Percentiles rank a stretch among this genome's conserved stretches.
phyloP scores from a whole-genome alignment of 2,329 filamentous ascomycete species.

The Stachybotrys echinatus region DNA sequence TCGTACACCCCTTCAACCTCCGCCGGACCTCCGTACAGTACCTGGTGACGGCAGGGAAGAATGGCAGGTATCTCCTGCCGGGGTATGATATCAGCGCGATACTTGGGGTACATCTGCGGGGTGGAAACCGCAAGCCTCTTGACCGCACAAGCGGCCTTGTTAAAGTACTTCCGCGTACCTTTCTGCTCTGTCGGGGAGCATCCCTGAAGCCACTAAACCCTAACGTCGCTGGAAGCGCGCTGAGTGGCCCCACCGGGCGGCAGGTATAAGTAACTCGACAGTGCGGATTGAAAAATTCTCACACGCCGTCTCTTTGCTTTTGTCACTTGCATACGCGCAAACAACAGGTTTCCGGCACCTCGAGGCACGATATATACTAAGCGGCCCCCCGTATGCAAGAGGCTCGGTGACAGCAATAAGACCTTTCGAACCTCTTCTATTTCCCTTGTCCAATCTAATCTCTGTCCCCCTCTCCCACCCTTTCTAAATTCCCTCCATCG shows the following conservation, averaged over 20 bases:
- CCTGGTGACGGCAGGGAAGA: background rate
- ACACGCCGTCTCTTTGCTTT: conserved; percentile 26
- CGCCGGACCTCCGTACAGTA: background rate
- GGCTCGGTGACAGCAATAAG: too few relatives aligned
- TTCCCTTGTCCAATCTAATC: too few relatives aligned
- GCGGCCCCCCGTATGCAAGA: too few relatives aligned
- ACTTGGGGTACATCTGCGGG: background rate
- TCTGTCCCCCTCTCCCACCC: background rate
- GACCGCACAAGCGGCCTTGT: background rate
- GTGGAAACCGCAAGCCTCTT: background rate
- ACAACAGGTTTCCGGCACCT: conserved; percentile 4
- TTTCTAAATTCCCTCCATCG: background rate
- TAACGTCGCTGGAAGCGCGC: background rate
- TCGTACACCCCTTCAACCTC: too few relatives aligned
- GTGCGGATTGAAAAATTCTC: conserved; percentile 37
- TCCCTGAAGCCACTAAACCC: background rate
- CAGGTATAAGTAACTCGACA: conserved; percentile 14
- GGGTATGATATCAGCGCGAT: background rate
- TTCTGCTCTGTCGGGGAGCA: background rate
- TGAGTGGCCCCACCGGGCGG: background rate
- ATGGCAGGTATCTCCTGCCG: too few relatives aligned
- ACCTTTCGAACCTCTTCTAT: too few relatives aligned
- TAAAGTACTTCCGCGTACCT: background rate
- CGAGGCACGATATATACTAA: background rate
- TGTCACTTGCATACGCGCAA: conserved; percentile 14